Evolutionary conservation across 768 basidiomycete genomes (phyloP), one percentile per base, ranked within the genome.

Genomic region (Amanita rimosa): DNA sequence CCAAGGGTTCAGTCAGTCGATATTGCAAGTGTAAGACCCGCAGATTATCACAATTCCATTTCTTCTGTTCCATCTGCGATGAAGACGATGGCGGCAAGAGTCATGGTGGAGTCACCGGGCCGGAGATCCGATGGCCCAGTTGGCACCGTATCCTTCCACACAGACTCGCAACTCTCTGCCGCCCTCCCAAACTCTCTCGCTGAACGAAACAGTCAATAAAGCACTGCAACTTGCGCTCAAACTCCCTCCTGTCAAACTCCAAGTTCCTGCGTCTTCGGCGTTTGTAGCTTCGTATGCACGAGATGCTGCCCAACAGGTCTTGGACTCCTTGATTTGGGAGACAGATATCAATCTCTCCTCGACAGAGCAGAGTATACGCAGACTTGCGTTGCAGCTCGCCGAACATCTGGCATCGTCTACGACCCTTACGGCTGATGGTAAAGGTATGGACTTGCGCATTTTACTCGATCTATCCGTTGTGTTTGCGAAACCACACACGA

Each of bases 51-150:
- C 87, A 89, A 90, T 64, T 89, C 87, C 81, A 88, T 89, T 65
- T 91, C 88, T 60, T 91, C 88, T 1, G 88, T 89, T 10, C 88
- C 88, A 58, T 89, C 75, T 14, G 87, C 83, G 22, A 91, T 75
- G 19, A 91, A 67, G 41, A 91, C 71, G 17, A 88, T 67, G 5
- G 83, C 88, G 33, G 79, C 76, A 8, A 24, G 5, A 24, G 16
- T 42, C 31, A 45, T 27, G 41, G 24, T 27, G 6, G 17, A 14
- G 21, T 21, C 33, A 17, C n/a, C n/a, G 17, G n/a, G 31, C n/a
- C n/a, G 17, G n/a, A 6, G 4, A 31, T 17, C 14, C 27, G 17
- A 49, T 49, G 39, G 57, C 17, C 78, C 83, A 1, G 55, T 61
- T 9, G 19, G 48, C 48, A 43, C 39, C 48, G 9, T 84, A 80